A percentile compares a stretch with the other conserved stretches of the same genome.
phyloP scores from a whole-genome alignment of 176 grass and related monocot species.

The Aechmea fasciata region DNA sequence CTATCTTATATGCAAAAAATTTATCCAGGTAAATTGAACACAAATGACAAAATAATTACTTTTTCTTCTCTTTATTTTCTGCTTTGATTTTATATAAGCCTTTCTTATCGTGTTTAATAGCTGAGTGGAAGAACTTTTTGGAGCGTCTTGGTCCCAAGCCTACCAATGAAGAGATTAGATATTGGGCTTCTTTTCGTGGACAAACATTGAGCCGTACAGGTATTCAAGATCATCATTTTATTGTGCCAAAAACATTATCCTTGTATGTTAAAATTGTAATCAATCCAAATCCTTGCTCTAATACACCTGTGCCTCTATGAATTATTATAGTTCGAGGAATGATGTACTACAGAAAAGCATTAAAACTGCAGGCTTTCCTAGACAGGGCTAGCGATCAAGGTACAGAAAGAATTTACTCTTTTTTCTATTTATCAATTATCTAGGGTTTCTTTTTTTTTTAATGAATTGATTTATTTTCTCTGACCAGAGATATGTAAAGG shows the following conservation, averaged over 20 bases:
- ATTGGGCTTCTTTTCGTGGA: constrained; percentile 93
- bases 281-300: not conserved
- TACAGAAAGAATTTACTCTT: not conserved
- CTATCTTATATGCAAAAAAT: constrained; percentile 91
- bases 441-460: constrained; percentile 13
- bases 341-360: constrained; percentile 79
- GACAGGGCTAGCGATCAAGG: constrained; percentile 68
- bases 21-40: constrained; percentile 59
- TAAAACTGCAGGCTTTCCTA: constrained; percentile 70
- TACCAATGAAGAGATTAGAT: constrained; percentile 60
- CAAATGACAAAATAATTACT: not conserved
- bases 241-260: constrained; percentile 2
- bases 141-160: constrained; percentile 49
- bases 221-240: constrained; percentile 15
- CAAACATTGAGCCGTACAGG: constrained; percentile 96
- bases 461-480: constrained; percentile 15
- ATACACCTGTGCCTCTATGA: constrained; percentile 18
- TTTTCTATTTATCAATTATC: not conserved
- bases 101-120: constrained; percentile 27
- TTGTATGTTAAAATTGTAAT: not conserved
- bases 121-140: constrained; percentile 80
- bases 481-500: constrained; percentile 59
- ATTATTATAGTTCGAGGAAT: constrained; percentile 70
- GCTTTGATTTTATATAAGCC: not conserved
- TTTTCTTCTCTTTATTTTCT: constrained; percentile 6